Evolutionary conservation across 108 stramenopile species (phyloP), one percentile per base, ranked within the genome.

Genomic region (Skeletonema menzelii): DNA sequence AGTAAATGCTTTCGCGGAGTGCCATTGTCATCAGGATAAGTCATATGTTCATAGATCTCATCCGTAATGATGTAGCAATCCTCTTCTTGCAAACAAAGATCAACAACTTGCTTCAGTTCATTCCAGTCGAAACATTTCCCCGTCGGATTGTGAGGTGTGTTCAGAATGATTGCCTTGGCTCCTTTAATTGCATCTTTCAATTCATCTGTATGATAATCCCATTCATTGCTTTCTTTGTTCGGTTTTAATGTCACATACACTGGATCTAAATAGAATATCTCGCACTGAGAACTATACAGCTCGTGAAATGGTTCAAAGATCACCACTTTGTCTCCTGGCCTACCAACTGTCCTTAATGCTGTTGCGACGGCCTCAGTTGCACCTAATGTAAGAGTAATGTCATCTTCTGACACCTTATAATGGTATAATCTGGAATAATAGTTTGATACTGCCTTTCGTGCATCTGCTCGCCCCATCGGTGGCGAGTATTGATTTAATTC

Each of bases 71-170:
- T 80, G 64, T 82, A 84, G 24, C 87, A 84, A 63, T 82, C 75
- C 63, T 88, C 71, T 80, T 87, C 63, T 20, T 24, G 5, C 24
- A 76, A 30, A 65, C 87, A 88, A 27, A 88, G 67, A 5, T 75
- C 44, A 6, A 84, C 82, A 57, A 98, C 89, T 56, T 69, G 73
- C 44, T 85, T 70, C 40, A 98, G 69, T 77, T 98, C 96, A 13
- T 82, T 67, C 22, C 56, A 35, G 3, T 85, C 68, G 63, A 96
- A 97, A 19, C 95, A 88, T 75, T 95, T 95, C 44, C 94, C 97
- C 35, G 97, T 97, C 3, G 97, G 97, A 70, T 98, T 98, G 89
- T 98, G 97, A 0, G 97, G 96, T 12, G 95, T 88, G 86, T 98
- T 98, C 47, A 98, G 49, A 8, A 98, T 70, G 56, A 97, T 65